phyloP scores from a whole-genome alignment of 306 rosid genomes.

The Ammopiptanthus mongolicus region DNA sequence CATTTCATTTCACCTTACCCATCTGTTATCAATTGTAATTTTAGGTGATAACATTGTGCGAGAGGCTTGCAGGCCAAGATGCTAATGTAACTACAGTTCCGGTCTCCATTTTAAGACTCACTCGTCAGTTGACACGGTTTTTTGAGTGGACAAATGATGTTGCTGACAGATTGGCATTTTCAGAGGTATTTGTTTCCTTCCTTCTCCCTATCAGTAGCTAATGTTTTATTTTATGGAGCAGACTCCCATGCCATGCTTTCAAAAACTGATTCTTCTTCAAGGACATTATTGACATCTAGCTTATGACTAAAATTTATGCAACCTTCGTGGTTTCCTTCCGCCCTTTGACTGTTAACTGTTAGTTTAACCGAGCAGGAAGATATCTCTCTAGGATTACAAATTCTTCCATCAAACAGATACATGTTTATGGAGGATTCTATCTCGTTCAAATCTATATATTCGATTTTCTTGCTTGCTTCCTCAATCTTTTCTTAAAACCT shows the following conservation, averaged over 20 bases:
- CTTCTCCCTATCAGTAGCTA: background rate
- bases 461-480: background rate
- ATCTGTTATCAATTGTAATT: background rate
- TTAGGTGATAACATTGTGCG: slow-evolving; percentile 88
- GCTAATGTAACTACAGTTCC: slow-evolving; percentile 95
- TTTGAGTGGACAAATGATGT: slow-evolving; percentile 98
- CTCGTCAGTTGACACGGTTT: slow-evolving; percentile 80
- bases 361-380: no score
- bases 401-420: no score
- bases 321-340: no score
- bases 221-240: background rate
- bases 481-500: background rate
- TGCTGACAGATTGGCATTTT: slow-evolving; percentile 92
- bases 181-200: slow-evolving; percentile 58
- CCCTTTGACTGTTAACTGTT: no score
- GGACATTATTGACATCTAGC: background rate
- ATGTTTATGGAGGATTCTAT: background rate
- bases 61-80: slow-evolving; percentile 98
- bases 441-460: background rate
- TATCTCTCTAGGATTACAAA: no score
- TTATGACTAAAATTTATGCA: background rate
- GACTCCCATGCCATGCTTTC: background rate
- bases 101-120: slow-evolving; percentile 78
- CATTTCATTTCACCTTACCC: background rate
- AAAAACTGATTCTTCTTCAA: background rate